phyloP scores from a whole-genome alignment of 768 basidiomycete species.

The Sporobolomyces roseus region DNA sequence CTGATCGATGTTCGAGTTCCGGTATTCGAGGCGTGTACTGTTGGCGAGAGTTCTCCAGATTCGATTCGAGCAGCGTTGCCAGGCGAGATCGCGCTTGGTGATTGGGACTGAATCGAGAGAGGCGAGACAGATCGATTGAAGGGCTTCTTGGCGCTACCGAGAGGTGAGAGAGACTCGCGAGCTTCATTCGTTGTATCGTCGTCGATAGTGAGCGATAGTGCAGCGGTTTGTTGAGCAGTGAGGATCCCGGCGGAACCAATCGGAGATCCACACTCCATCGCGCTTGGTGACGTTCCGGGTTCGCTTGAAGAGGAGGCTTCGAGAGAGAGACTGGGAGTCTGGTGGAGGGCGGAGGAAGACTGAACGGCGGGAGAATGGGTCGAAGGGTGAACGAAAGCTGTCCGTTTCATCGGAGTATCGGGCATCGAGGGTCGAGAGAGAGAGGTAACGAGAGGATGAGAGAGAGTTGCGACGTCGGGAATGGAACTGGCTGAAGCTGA shows the following conservation, averaged over 20 bases:
- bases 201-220: slow-evolving; percentile 1
- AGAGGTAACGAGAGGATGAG: slow-evolving; percentile 23
- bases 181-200: neutral
- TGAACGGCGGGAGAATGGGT: neutral
- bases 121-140: slow-evolving; percentile 10
- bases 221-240: slow-evolving; percentile 1
- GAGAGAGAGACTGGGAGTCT: slow-evolving; percentile 12
- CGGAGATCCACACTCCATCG: slow-evolving; percentile 29
- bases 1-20: neutral
- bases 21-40: slow-evolving; percentile 24
- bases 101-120: slow-evolving; percentile 7
- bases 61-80: too few relatives aligned
- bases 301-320: neutral
- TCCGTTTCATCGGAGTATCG: slow-evolving; percentile 47
- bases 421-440: slow-evolving; percentile 43
- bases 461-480: slow-evolving; percentile 1
- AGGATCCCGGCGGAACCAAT: slow-evolving; percentile 22
- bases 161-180: slow-evolving; percentile 21
- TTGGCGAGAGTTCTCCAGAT: slow-evolving; percentile 29
- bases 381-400: slow-evolving; percentile 29
- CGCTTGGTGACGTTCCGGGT: slow-evolving; percentile 4
- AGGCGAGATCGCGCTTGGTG: neutral
- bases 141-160: slow-evolving; percentile 9
- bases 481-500: neutral
- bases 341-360: neutral